A percentile compares a stretch with the other conserved stretches of the same genome.
Conservation (phyloP, 2,329 filamentous ascomycete species). For the Penicillium crustosum region DNA sequence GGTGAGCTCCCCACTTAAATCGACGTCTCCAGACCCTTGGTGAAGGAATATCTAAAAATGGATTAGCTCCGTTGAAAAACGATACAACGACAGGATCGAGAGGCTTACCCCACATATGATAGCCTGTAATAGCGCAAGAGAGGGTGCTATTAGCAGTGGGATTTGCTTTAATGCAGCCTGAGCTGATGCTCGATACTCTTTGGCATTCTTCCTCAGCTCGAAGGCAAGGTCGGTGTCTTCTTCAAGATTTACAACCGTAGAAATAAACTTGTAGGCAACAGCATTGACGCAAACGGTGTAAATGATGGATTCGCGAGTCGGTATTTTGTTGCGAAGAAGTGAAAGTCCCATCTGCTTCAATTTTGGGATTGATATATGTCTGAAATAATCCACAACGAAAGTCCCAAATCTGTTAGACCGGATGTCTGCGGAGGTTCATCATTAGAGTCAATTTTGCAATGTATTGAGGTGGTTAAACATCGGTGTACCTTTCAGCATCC, state of each 20-base stretch:
- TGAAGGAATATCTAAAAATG: constrained; percentile 19
- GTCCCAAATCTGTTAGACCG: constrained; percentile 16
- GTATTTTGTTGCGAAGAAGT: constrained; percentile 11
- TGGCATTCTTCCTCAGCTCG: constrained; percentile 1
- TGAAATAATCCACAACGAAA: constrained; percentile 24
- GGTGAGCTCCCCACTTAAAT: constrained; percentile 18
- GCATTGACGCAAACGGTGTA: constrained; percentile 24
- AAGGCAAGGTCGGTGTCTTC: not conserved
- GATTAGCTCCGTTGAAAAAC: not conserved
- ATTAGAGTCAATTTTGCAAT: not conserved
- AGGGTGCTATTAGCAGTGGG: constrained; percentile 13
- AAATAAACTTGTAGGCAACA: constrained; percentile 25
- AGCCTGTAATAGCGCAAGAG: constrained; percentile 17
- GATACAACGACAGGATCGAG: fast-evolving
- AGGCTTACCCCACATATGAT: constrained; percentile 5
- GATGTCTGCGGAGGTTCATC: constrained; percentile 14
- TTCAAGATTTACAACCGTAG: constrained; percentile 7
- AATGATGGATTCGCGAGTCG: constrained; percentile 10
- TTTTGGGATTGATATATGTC: constrained; percentile 16
- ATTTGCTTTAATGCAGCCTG: constrained; percentile 19
- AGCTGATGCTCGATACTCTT: constrained; percentile 7
- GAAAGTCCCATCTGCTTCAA: constrained; percentile 24
- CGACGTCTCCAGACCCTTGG: constrained; percentile 23
- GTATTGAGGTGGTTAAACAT: not conserved
- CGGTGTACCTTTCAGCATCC: constrained; percentile 25